Conservation (phyloP, 106 monocot genomes). For the Vanilla planifolia region DNA sequence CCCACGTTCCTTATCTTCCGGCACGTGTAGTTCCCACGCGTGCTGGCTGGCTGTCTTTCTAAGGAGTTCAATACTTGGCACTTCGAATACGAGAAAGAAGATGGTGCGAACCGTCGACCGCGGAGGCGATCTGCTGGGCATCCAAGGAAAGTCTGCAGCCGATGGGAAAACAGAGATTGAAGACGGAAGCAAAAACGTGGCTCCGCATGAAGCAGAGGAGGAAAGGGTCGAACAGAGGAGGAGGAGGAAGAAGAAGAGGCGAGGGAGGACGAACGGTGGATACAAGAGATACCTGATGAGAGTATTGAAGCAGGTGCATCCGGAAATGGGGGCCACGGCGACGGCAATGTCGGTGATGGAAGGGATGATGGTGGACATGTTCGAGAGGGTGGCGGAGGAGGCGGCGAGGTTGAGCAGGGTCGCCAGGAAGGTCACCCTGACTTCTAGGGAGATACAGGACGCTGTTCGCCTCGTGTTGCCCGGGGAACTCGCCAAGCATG, state of each 20-base stretch:
- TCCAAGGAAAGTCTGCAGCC: neutral
- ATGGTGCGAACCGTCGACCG: too few relatives aligned
- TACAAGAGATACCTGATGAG: constrained; percentile 46
- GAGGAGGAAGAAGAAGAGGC: constrained; percentile 6
- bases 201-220: neutral
- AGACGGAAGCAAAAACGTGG: neutral
- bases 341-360: constrained; percentile 36
- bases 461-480: constrained; percentile 27
- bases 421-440: constrained; percentile 11
- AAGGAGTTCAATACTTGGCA: too few relatives aligned
- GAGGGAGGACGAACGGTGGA: constrained; percentile 6
- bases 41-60: too few relatives aligned
- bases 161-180: neutral
- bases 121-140: too few relatives aligned
- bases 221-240: neutral
- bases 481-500: constrained; percentile 26
- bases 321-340: constrained; percentile 25
- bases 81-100: too few relatives aligned
- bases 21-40: too few relatives aligned
- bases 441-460: constrained; percentile 25
- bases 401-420: constrained; percentile 22
- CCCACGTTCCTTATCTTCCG: too few relatives aligned
- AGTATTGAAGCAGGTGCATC: constrained; percentile 50
- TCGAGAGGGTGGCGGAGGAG: constrained; percentile 44
- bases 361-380: constrained; percentile 48